Evolutionary conservation across 2,329 filamentous ascomycete genomes (phyloP).

Genomic region (Penicillium sp.): DNA sequence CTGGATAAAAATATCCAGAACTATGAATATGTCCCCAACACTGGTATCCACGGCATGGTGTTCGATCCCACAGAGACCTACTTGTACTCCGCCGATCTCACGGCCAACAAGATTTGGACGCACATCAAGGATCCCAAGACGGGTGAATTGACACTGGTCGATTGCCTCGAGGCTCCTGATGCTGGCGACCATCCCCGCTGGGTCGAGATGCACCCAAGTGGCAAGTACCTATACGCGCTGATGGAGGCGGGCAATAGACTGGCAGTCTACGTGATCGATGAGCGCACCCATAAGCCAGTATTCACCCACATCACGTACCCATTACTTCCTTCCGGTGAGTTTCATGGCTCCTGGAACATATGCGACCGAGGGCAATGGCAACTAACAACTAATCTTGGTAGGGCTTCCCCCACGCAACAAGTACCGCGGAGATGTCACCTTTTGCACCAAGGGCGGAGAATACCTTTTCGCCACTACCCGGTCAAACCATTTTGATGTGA

Average conservation of each 20-base stretch:
- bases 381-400: constrained; percentile 12
- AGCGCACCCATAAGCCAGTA: constrained; percentile 68
- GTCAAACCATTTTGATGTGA: constrained; percentile 71
- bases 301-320: constrained; percentile 77
- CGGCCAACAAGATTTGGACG: constrained; percentile 66
- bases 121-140: constrained; percentile 67
- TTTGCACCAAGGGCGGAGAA: constrained; percentile 64
- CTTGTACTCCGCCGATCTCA: constrained; percentile 52
- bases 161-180: constrained; percentile 69
- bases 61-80: constrained; percentile 48
- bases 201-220: constrained; percentile 79
- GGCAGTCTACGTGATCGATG: constrained; percentile 78
- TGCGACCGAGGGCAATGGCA: constrained; percentile 1
- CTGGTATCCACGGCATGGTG: constrained; percentile 52
- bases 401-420: constrained; percentile 51
- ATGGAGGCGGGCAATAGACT: constrained; percentile 89
- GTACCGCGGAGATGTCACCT: constrained; percentile 83
- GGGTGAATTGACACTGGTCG: constrained; percentile 67
- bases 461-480: constrained; percentile 86
- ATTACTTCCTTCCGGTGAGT: constrained; percentile 72
- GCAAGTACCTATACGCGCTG: constrained; percentile 76
- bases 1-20: constrained; percentile 47
- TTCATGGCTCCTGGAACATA: not conserved
- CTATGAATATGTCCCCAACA: constrained; percentile 47
- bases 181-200: constrained; percentile 78